These are phyloP conservation scores for Suhomyces yuchorum DNA, from an alignment of 1,139 yeast genomes.

Conservation along the genomic window DNA sequence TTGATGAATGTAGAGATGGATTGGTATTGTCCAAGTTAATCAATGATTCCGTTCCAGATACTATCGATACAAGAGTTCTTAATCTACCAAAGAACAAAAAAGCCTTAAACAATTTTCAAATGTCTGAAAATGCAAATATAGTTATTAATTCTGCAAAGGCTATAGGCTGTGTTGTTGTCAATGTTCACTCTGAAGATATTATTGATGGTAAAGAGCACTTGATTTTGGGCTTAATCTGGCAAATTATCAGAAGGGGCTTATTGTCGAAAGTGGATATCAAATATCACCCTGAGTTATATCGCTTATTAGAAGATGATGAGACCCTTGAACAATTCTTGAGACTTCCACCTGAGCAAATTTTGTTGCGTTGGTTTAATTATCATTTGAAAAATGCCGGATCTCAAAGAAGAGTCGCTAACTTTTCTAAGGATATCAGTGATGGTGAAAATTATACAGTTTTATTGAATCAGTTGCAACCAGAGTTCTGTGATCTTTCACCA, in stretches of 20 bases:
- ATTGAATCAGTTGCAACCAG: constrained; percentile 86
- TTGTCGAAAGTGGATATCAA: constrained; percentile 94
- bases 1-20: constrained; percentile 97
- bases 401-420: constrained; percentile 81
- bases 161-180: constrained; percentile 96
- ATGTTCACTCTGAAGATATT: constrained; percentile 95
- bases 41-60: constrained; percentile 97
- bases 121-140: constrained; percentile 95
- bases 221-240: constrained; percentile 96
- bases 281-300: constrained; percentile 93
- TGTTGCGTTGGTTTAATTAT: constrained; percentile 95
- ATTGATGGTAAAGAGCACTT: constrained; percentile 97
- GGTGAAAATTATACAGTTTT: constrained; percentile 94
- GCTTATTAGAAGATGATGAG: constrained; percentile 93
- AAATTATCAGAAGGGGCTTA: constrained; percentile 93
- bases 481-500: constrained; percentile 77
- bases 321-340: constrained; percentile 95
- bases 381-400: constrained; percentile 95
- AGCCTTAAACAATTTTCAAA: constrained; percentile 88
- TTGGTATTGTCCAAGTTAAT: constrained; percentile 88
- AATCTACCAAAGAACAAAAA: constrained; percentile 78
- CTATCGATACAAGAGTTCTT: constrained; percentile 96
- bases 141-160: constrained; percentile 98
- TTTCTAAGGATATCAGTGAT: constrained; percentile 85
- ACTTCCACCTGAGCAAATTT: constrained; percentile 95